Evolutionary conservation across 1,284 basidiomycete genomes (phyloP).

Genomic region (Dichomitus squalens): DNA sequence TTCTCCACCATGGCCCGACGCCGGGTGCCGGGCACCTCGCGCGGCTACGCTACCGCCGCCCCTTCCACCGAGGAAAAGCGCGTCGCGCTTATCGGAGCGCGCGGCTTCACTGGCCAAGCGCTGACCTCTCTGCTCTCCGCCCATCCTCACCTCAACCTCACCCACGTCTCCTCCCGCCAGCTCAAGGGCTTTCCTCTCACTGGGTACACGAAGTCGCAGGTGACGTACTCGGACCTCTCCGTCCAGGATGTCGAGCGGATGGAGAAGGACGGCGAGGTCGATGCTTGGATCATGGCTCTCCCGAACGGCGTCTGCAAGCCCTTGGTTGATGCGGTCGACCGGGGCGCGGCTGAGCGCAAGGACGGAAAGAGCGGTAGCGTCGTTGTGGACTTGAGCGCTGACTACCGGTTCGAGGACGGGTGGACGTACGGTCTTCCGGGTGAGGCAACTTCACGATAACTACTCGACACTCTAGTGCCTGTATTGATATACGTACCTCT

Average conservation of each 20-base stretch:
- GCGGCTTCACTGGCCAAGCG: conserved; percentile 95
- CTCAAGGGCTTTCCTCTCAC: conserved; percentile 83
- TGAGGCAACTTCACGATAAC: conserved; percentile 58
- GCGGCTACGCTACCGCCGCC: conserved; percentile 66
- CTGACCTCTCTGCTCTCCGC: conserved; percentile 82
- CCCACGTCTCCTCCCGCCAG: conserved; percentile 96
- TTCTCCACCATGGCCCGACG: conserved; percentile 77
- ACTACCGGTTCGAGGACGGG: conserved; percentile 91
- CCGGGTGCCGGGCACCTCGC: conserved; percentile 47
- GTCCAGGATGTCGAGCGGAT: conserved; percentile 79
- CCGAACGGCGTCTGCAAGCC: conserved; percentile 98
- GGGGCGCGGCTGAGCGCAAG: conserved; percentile 59
- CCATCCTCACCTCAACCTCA: conserved; percentile 88
- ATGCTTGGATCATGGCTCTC: conserved; percentile 98
- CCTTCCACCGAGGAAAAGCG: conserved; percentile 71
- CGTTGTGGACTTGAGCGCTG: conserved; percentile 92
- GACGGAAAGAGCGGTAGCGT: conserved; percentile 60
- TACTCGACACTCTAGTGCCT: neutral
- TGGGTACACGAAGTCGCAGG: conserved; percentile 79
- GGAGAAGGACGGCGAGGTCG: conserved; percentile 87
- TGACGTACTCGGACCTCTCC: conserved; percentile 84
- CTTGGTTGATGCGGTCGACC: conserved; percentile 94
- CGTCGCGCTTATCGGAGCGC: conserved; percentile 94
- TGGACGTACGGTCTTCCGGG: conserved; percentile 99
- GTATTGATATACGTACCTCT: conserved; percentile 33